Conservation (phyloP, 805 yeast species). For the Wickerhamomyces canadensis region DNA sequence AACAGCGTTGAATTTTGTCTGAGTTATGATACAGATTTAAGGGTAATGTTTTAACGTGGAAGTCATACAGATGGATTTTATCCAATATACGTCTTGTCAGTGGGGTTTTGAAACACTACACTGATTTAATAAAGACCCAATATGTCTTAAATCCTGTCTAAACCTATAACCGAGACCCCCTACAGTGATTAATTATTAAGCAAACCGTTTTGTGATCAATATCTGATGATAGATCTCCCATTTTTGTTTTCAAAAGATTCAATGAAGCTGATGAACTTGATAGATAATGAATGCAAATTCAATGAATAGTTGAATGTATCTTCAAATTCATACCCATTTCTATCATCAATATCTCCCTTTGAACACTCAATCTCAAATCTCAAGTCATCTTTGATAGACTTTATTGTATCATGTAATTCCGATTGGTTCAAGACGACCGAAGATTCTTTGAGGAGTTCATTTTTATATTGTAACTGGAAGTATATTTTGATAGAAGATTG, state of each 20-base stretch:
- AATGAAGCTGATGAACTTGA: slow-evolving; percentile 2
- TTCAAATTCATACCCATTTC: slow-evolving; percentile 9
- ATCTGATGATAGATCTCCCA: slow-evolving; percentile 8
- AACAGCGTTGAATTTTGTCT: too few relatives aligned
- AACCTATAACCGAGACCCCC: background rate
- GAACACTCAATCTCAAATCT: background rate
- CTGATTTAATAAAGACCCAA: too few relatives aligned
- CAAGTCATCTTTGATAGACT: background rate
- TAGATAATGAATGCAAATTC: slow-evolving; percentile 2
- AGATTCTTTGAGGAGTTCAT: slow-evolving; percentile 6
- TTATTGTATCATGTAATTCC: background rate
- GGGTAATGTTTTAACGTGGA: too few relatives aligned
- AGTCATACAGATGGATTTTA: too few relatives aligned
- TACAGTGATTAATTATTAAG: background rate
- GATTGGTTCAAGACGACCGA: slow-evolving; percentile 1
- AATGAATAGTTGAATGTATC: slow-evolving; percentile 6
- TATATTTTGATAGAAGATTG: slow-evolving; percentile 8
- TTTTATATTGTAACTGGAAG: slow-evolving; percentile 4
- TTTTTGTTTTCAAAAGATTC: slow-evolving; percentile 4
- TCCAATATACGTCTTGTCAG: too few relatives aligned
- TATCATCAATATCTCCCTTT: slow-evolving; percentile 2
- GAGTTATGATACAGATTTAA: too few relatives aligned
- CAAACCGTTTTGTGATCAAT: too few relatives aligned
- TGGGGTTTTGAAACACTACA: too few relatives aligned
- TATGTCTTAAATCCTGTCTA: too few relatives aligned